A percentile compares a stretch with the other conserved stretches of the same genome.
Conservation (phyloP, 2,329 filamentous ascomycete genomes). For the Juglanconis oblonga region DNA sequence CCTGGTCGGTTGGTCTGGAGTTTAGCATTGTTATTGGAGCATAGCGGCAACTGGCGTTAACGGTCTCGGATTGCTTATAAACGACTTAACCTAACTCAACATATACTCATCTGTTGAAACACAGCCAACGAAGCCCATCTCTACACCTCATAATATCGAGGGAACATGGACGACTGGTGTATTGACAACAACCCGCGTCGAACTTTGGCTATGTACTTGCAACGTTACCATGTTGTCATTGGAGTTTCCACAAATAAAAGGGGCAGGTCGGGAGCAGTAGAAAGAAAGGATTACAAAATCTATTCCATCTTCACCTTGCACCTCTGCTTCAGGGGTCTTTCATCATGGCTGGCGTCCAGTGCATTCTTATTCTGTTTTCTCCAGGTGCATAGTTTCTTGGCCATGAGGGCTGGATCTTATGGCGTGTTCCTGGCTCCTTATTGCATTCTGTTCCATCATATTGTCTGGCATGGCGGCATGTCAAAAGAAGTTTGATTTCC, state of each 20-base stretch:
- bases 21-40: constrained; percentile 13
- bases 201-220: constrained; percentile 4
- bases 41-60: constrained; percentile 18
- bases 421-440: constrained; percentile 3
- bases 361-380: neutral
- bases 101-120: neutral
- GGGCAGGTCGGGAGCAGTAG: neutral
- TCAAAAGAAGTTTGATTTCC: constrained; percentile 18
- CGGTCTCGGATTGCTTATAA: constrained; percentile 3
- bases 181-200: neutral
- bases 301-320: neutral
- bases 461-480: constrained; percentile 12
- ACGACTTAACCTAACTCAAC: neutral
- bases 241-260: neutral
- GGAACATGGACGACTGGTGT: neutral
- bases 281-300: neutral
- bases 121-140: neutral
- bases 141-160: neutral
- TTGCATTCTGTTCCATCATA: constrained; percentile 1
- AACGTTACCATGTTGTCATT: neutral
- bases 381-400: neutral
- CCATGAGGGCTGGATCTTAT: neutral
- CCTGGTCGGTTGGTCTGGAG: constrained; percentile 11
- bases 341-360: constrained; percentile 6
- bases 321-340: neutral